Conservation (phyloP, 768 basidiomycete species). For the Sarcodon aspratus region DNA sequence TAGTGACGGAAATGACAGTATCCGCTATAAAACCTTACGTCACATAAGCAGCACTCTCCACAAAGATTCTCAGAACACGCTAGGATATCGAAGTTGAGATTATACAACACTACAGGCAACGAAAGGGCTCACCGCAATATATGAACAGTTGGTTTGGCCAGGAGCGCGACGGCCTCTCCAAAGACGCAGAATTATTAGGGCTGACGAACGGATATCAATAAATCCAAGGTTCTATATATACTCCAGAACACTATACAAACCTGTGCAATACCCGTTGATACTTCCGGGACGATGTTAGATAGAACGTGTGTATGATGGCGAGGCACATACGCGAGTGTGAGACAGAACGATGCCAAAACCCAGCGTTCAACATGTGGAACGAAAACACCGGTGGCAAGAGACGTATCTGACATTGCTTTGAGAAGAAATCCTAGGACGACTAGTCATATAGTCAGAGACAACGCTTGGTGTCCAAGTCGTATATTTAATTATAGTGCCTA, state of each 20-base stretch:
- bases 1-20: too few species aligned
- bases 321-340: neutral
- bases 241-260: too few species aligned
- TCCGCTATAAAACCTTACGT: neutral
- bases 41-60: neutral
- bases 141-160: neutral
- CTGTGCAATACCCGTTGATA: neutral
- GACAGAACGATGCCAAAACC: neutral
- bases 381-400: neutral
- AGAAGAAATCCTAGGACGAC: neutral
- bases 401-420: neutral
- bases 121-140: too few species aligned
- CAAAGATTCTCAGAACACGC: neutral
- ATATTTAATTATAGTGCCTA: neutral
- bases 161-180: neutral
- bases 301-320: neutral
- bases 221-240: too few species aligned
- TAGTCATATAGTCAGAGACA: neutral
- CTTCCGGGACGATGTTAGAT: neutral
- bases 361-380: neutral
- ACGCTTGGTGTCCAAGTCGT: neutral
- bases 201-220: too few species aligned
- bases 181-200: neutral
- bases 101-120: too few species aligned
- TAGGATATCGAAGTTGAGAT: neutral